Percentiles rank a stretch among this genome's conserved stretches.
phyloP scores from a whole-genome alignment of 768 basidiomycete genomes.

The Mycena alexandri region DNA sequence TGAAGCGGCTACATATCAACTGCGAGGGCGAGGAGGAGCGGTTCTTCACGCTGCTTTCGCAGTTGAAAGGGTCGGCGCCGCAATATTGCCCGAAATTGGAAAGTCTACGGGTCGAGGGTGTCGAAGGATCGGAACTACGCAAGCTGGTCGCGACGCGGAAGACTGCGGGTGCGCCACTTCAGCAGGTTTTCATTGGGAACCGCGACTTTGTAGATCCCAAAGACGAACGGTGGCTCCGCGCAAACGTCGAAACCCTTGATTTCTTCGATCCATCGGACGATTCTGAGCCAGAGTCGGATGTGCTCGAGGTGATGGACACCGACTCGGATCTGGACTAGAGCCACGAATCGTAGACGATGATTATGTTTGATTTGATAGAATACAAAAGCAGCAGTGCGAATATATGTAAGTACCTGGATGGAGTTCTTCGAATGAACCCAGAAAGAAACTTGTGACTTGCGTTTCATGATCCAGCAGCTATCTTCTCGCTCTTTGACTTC shows the following conservation, averaged over 20 bases:
- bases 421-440: too few species aligned
- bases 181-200: constrained; percentile 60
- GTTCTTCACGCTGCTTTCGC: constrained; percentile 39
- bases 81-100: constrained; percentile 66
- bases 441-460: too few species aligned
- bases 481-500: too few species aligned
- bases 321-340: constrained; percentile 32
- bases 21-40: constrained; percentile 46
- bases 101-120: constrained; percentile 59
- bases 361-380: background rate
- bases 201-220: constrained; percentile 54
- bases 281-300: constrained; percentile 50
- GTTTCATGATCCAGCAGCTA: too few species aligned
- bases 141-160: constrained; percentile 58
- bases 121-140: constrained; percentile 57
- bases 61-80: constrained; percentile 45
- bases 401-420: too few species aligned
- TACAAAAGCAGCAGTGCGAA: background rate
- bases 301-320: constrained; percentile 43
- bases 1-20: constrained; percentile 59
- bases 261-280: constrained; percentile 70
- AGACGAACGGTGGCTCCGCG: constrained; percentile 65
- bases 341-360: background rate
- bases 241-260: constrained; percentile 63
- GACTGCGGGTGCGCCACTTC: constrained; percentile 59